phyloP scores from a whole-genome alignment of 768 basidiomycete genomes.

The Cystoderma amianthinum region DNA sequence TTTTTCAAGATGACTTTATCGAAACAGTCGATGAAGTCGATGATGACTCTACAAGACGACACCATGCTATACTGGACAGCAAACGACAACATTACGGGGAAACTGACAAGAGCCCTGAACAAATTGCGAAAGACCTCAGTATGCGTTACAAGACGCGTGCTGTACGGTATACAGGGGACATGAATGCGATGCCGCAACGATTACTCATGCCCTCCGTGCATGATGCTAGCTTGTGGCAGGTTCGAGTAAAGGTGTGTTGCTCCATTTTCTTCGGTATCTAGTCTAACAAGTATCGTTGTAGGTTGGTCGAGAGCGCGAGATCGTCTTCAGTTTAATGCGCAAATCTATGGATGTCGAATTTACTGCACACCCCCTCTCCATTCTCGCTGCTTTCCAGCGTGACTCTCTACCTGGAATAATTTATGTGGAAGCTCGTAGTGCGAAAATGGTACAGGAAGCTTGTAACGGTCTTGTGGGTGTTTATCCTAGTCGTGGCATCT shows the following conservation, averaged over 20 bases:
- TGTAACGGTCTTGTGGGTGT: slow-evolving; percentile 90
- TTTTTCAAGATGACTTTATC: slow-evolving; percentile 58
- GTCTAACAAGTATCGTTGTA: slow-evolving; percentile 18
- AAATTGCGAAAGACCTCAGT: slow-evolving; percentile 76
- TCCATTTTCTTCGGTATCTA: neutral
- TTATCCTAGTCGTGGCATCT: slow-evolving; percentile 75
- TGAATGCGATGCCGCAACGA: slow-evolving; percentile 89
- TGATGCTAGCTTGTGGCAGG: slow-evolving; percentile 94
- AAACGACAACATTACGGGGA: slow-evolving; percentile 60
- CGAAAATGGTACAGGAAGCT: slow-evolving; percentile 80
- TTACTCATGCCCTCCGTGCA: slow-evolving; percentile 95
- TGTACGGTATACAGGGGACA: slow-evolving; percentile 80
- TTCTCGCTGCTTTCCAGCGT: slow-evolving; percentile 91
- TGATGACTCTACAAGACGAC: slow-evolving; percentile 51
- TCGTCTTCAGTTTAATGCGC: slow-evolving; percentile 91
- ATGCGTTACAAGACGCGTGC: slow-evolving; percentile 69
- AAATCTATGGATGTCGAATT: slow-evolving; percentile 86
- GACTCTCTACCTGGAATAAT: slow-evolving; percentile 95
- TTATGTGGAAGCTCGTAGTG: slow-evolving; percentile 89
- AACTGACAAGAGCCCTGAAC: slow-evolving; percentile 73
- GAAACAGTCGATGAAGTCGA: slow-evolving; percentile 59
- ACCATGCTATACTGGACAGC: slow-evolving; percentile 63
- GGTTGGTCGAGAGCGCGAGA: slow-evolving; percentile 89
- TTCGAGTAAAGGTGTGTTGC: slow-evolving; percentile 75
- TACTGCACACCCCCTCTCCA: slow-evolving; percentile 70